A percentile compares a stretch with the other conserved stretches of the same genome.
Conservation (phyloP, 805 yeast genomes). For the Metschnikowia henanensis region DNA sequence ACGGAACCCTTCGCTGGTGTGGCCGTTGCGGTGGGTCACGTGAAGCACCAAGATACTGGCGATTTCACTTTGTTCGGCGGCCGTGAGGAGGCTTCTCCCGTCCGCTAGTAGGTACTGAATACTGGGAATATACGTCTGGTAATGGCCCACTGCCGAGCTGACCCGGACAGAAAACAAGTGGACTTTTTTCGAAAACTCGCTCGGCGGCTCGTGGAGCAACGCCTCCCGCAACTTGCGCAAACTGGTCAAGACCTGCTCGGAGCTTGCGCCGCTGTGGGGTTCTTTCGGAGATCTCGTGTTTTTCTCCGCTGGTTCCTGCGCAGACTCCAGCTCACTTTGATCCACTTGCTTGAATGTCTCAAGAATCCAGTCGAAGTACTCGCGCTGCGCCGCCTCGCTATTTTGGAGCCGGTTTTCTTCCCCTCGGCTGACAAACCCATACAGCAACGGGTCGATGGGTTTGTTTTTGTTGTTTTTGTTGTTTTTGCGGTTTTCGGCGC, state of each 20-base stretch:
- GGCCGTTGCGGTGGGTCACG: conserved; percentile 39
- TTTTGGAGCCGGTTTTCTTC: conserved; percentile 50
- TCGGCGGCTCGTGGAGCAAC: conserved; percentile 37
- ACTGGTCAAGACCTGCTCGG: conserved; percentile 23
- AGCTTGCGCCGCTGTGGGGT: conserved; percentile 24
- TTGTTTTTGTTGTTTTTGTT: not conserved
- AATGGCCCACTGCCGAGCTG: conserved; percentile 46
- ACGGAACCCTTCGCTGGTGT: conserved; percentile 31
- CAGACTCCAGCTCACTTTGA: not conserved
- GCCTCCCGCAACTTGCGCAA: conserved; percentile 58
- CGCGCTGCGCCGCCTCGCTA: conserved; percentile 41
- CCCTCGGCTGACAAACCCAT: conserved; percentile 63
- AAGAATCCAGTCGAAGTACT: conserved; percentile 40
- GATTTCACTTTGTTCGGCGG: conserved; percentile 39
- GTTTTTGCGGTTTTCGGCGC: not conserved
- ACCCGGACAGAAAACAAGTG: conserved; percentile 48
- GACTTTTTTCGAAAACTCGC: conserved; percentile 44
- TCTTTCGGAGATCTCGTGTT: too few species aligned
- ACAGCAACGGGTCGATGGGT: conserved; percentile 18
- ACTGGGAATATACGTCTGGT: conserved; percentile 56
- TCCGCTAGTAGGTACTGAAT: conserved; percentile 41
- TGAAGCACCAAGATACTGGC: conserved; percentile 47
- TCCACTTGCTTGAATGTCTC: conserved; percentile 11
- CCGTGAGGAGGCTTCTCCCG: conserved; percentile 21
- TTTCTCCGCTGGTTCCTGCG: not conserved